These are phyloP conservation scores for Aspergillus egyptiacus DNA, from an alignment of 495 filamentous ascomycete species.

Conservation along the genomic window DNA sequence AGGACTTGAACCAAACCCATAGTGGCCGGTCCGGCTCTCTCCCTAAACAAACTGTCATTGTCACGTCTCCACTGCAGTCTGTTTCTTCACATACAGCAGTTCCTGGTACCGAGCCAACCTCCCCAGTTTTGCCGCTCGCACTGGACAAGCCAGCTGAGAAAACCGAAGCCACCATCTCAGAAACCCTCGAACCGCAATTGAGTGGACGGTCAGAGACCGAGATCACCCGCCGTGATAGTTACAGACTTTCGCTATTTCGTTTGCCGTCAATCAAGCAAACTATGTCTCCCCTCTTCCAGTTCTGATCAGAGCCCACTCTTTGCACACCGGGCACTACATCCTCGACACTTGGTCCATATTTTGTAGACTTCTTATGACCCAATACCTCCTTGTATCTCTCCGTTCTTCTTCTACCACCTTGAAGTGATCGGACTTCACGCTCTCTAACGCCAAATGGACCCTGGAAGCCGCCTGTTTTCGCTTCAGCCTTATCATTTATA, in stretches of 20 bases:
- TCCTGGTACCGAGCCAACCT: slow-evolving; percentile 1
- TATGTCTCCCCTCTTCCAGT: slow-evolving; percentile 6
- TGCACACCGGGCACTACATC: not conserved
- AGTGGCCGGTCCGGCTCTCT: slow-evolving; percentile 10
- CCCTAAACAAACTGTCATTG: slow-evolving; percentile 13
- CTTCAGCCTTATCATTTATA: not conserved
- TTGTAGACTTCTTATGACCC: too few species aligned
- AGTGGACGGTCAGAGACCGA: not conserved
- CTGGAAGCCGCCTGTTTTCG: not conserved
- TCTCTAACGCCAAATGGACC: too few species aligned
- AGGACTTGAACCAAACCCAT: not conserved
- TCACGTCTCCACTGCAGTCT: slow-evolving; percentile 11
- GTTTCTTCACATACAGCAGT: slow-evolving; percentile 11
- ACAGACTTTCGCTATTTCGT: slow-evolving; percentile 3
- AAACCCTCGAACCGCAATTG: not conserved
- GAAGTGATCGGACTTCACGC: too few species aligned
- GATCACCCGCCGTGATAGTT: not conserved
- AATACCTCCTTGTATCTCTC: too few species aligned
- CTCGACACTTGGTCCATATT: too few species aligned
- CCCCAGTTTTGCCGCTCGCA: not conserved
- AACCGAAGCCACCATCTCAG: not conserved
- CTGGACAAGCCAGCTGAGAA: not conserved
- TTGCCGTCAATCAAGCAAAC: slow-evolving; percentile 14
- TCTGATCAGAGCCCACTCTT: not conserved
- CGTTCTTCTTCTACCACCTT: too few species aligned